These are phyloP conservation scores for Angomonas ambiguus DNA, from an alignment of 208 protist species.

Conservation along the genomic window DNA sequence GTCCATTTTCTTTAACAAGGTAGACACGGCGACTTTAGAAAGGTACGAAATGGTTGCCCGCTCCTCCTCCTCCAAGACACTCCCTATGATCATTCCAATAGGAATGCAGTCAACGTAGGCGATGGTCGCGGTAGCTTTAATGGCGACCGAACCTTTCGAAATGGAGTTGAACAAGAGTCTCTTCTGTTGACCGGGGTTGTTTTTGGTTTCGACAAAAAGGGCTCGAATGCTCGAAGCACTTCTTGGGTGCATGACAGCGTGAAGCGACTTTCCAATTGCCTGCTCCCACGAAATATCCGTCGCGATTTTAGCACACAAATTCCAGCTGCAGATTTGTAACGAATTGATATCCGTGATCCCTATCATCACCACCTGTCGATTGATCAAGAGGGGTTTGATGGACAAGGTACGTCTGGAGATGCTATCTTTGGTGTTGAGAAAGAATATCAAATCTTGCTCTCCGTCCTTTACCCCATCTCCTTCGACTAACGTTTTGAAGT, in stretches of 20 bases:
- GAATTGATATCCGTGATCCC: constrained; percentile 23
- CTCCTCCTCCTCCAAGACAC: constrained; percentile 27
- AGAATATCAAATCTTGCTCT: constrained; percentile 21
- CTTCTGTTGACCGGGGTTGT: constrained; percentile 15
- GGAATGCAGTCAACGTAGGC: constrained; percentile 21
- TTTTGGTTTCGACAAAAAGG: constrained; percentile 21
- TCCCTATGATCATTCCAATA: constrained; percentile 33
- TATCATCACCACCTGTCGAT: constrained; percentile 30
- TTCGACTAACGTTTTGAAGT: constrained; percentile 2
- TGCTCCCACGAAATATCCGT: constrained; percentile 22
- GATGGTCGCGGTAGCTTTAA: constrained; percentile 23
- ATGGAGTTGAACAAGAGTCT: constrained; percentile 28
- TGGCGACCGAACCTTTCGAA: constrained; percentile 17
- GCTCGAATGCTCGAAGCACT: constrained; percentile 14
- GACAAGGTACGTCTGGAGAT: constrained; percentile 6
- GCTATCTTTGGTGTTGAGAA: constrained; percentile 16
- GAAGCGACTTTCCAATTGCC: constrained; percentile 28
- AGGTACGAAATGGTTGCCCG: constrained; percentile 27
- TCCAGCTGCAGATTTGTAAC: constrained; percentile 34
- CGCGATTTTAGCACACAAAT: constrained; percentile 20
- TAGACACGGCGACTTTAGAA: constrained; percentile 14
- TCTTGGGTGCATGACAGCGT: constrained; percentile 22
- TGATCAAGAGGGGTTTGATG: constrained; percentile 15
- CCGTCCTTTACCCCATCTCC: neutral
- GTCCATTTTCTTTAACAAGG: constrained; percentile 13